These are phyloP conservation scores for Tetrapyrgos nigripes DNA, from an alignment of 1,284 basidiomycete genomes.

Conservation along the genomic window DNA sequence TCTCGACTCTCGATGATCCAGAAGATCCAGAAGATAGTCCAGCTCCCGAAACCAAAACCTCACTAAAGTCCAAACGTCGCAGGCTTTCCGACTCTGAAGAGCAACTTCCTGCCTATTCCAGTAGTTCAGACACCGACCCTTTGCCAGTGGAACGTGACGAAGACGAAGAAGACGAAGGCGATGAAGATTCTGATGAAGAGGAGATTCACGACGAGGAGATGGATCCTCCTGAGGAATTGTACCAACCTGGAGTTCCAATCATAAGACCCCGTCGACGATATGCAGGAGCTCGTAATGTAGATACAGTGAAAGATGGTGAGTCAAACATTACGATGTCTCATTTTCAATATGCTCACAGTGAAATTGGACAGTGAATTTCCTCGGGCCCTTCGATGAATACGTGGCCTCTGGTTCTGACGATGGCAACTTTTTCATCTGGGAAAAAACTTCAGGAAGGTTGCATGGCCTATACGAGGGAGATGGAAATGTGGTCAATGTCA, in stretches of 20 bases:
- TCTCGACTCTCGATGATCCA: slow-evolving; percentile 78
- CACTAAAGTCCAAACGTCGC: slow-evolving; percentile 31
- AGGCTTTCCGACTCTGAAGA: slow-evolving; percentile 10
- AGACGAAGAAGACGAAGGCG: slow-evolving; percentile 28
- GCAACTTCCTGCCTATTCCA: slow-evolving; percentile 4
- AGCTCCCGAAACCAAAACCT: slow-evolving; percentile 20
- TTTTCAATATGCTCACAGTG: background rate
- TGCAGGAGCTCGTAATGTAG: slow-evolving; percentile 80
- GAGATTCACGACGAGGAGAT: slow-evolving; percentile 39
- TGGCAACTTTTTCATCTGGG: slow-evolving; percentile 87
- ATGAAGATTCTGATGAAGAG: slow-evolving; percentile 36
- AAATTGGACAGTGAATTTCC: slow-evolving; percentile 72
- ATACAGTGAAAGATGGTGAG: slow-evolving; percentile 92
- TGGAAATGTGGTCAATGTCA: slow-evolving; percentile 82
- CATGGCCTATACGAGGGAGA: slow-evolving; percentile 88
- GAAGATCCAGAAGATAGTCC: slow-evolving; percentile 14
- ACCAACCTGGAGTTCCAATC: slow-evolving; percentile 54
- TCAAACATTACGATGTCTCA: background rate
- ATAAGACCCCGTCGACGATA: slow-evolving; percentile 76
- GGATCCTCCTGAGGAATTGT: slow-evolving; percentile 30
- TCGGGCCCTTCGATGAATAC: slow-evolving; percentile 80
- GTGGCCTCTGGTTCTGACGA: slow-evolving; percentile 92
- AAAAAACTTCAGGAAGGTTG: slow-evolving; percentile 68
- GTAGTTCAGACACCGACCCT: background rate
- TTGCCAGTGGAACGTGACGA: slow-evolving; percentile 14